Conservation (phyloP, 768 basidiomycete genomes). For the Mycena kentingensis region DNA sequence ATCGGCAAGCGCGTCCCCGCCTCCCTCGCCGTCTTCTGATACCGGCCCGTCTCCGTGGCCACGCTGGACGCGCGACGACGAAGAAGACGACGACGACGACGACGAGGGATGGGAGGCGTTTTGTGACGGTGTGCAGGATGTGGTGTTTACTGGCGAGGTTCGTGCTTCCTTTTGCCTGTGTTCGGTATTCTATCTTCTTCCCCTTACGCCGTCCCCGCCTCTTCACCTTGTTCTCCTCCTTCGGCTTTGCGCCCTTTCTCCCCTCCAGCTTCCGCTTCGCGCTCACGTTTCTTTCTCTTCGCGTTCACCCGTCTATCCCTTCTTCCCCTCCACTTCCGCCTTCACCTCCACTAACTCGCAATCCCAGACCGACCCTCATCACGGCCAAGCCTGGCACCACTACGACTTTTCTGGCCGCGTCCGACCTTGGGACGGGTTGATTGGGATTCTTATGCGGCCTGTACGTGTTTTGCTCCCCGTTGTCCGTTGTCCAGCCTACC, state of each 20-base stretch:
- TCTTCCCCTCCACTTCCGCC: neutral
- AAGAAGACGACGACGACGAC: slow-evolving; percentile 3
- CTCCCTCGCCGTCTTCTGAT: neutral
- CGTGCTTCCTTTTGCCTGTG: neutral
- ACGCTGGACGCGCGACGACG: slow-evolving; percentile 9
- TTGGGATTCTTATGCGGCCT: slow-evolving; percentile 39
- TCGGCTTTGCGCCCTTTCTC: neutral
- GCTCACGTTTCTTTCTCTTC: too few species aligned
- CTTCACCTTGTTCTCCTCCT: neutral
- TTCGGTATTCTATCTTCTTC: too few species aligned
- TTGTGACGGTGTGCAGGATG: slow-evolving; percentile 50
- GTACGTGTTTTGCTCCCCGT: slow-evolving; percentile 11
- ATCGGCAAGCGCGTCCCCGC: too few species aligned
- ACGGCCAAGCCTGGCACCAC: slow-evolving; percentile 41
- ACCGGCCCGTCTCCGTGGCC: neutral
- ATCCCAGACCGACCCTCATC: slow-evolving; percentile 44
- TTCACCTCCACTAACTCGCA: neutral
- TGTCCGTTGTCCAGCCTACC: neutral
- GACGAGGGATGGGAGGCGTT: slow-evolving; percentile 15
- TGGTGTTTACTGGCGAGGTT: slow-evolving; percentile 53
- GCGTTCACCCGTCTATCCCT: neutral
- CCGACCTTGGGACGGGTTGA: slow-evolving; percentile 42
- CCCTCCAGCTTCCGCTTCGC: neutral
- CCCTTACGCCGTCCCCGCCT: too few species aligned
- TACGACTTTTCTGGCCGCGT: slow-evolving; percentile 40